These are phyloP conservation scores for Phytophthora nicotianae DNA, from an alignment of 352 stramenopile genomes.

Conservation along the genomic window DNA sequence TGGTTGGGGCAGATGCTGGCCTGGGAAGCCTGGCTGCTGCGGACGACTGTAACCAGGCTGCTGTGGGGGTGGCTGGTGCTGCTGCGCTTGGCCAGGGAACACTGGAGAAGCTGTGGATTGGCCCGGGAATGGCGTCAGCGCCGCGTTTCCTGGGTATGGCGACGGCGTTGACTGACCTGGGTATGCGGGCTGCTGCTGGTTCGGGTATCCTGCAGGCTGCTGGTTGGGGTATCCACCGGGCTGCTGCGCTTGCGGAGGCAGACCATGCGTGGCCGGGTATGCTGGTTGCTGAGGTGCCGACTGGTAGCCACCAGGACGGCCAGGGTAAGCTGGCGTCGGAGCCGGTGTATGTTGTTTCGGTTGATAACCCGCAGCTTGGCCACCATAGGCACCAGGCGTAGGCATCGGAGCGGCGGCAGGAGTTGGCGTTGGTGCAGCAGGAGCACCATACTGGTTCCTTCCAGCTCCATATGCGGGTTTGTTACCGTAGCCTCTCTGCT, in stretches of 20 bases:
- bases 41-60: conserved; percentile 44
- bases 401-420: conserved; percentile 38
- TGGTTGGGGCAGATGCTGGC: conserved; percentile 33
- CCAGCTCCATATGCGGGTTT: conserved; percentile 36
- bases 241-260: background rate
- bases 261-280: background rate
- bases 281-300: conserved; percentile 34
- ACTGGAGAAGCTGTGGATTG: conserved; percentile 28
- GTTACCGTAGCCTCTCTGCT: conserved; percentile 43
- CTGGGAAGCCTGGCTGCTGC: conserved; percentile 45
- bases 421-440: conserved; percentile 33
- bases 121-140: conserved; percentile 41
- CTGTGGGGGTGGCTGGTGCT: conserved; percentile 20
- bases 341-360: conserved; percentile 40
- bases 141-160: conserved; percentile 29
- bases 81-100: conserved; percentile 48
- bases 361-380: conserved; percentile 46
- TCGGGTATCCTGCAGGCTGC: conserved; percentile 1
- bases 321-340: conserved; percentile 46
- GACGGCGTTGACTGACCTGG: conserved; percentile 40
- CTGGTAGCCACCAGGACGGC: conserved; percentile 43
- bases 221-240: conserved; percentile 3
- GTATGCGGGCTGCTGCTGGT: conserved; percentile 37
- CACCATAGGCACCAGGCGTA: conserved; percentile 39
- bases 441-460: conserved; percentile 51